A percentile compares a stretch with the other conserved stretches of the same genome.
These are phyloP conservation scores for Plicaturopsis crispa DNA, from an alignment of 768 basidiomycete genomes.

Conservation along the genomic window DNA sequence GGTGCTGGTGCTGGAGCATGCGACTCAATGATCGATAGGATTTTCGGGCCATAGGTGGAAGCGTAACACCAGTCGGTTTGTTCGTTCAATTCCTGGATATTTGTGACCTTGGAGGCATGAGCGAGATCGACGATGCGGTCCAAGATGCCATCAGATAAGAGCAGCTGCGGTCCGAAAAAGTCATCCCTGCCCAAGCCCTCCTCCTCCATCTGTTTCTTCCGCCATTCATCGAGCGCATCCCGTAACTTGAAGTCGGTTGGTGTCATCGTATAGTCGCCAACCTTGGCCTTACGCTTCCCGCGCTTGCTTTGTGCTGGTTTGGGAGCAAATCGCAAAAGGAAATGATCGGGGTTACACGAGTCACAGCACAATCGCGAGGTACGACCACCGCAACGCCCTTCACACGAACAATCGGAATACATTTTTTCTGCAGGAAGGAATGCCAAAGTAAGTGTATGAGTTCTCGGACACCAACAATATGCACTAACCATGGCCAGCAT, in stretches of 20 bases:
- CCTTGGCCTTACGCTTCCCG: background rate
- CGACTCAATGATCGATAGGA: slow-evolving; percentile 1
- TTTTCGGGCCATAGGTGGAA: slow-evolving; percentile 3
- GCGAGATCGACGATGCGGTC: slow-evolving; percentile 21
- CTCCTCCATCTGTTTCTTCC: slow-evolving; percentile 4
- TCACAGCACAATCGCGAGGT: slow-evolving; percentile 13
- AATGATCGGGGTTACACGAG: slow-evolving; percentile 10
- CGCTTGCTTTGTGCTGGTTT: background rate
- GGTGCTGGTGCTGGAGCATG: background rate
- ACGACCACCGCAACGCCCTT: slow-evolving; percentile 9
- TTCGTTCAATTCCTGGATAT: slow-evolving; percentile 5
- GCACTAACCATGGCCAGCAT: too few species aligned
- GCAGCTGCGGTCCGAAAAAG: slow-evolving; percentile 10
- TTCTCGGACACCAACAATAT: too few species aligned
- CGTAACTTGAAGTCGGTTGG: slow-evolving; percentile 4
- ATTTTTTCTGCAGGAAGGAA: slow-evolving; percentile 1
- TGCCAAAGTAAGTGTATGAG: slow-evolving; percentile 2
- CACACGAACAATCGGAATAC: too few species aligned
- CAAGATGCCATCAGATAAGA: slow-evolving; percentile 14
- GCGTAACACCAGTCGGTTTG: slow-evolving; percentile 16
- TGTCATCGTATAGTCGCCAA: slow-evolving; percentile 1
- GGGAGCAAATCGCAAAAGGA: background rate
- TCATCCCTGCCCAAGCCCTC: slow-evolving; percentile 3
- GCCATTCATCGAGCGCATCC: slow-evolving; percentile 10
- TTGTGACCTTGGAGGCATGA: slow-evolving; percentile 12